These are phyloP conservation scores for Pelargonium citronellum DNA, from an alignment of 441 rosid species.

Conservation along the genomic window DNA sequence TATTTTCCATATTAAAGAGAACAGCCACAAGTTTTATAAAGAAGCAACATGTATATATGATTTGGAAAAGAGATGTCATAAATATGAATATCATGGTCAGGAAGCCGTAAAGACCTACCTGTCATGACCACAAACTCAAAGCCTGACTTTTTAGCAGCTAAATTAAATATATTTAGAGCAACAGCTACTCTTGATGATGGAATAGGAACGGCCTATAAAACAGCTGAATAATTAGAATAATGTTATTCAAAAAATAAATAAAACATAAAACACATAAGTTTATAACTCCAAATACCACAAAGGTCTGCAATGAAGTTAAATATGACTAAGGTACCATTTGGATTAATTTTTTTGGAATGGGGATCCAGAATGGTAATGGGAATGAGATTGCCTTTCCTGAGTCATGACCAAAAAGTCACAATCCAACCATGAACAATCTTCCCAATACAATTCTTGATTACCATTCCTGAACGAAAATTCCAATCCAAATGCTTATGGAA, in stretches of 20 bases:
- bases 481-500: no score
- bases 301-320: neutral
- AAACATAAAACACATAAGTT: neutral
- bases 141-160: conserved; percentile 82
- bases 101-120: conserved; percentile 41
- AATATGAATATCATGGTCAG: neutral
- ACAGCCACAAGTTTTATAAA: neutral
- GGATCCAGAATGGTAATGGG: no score
- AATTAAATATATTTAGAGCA: conserved; percentile 59
- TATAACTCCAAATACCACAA: neutral
- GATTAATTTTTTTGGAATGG: no score
- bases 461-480: no score
- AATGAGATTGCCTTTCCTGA: no score
- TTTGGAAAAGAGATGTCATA: neutral
- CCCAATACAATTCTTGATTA: no score
- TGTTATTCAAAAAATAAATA: neutral
- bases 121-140: conserved; percentile 54
- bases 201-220: conserved; percentile 60
- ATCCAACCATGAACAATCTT: no score
- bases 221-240: neutral
- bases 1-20: no score
- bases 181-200: conserved; percentile 62
- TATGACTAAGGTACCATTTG: no score
- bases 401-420: no score
- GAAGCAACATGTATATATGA: neutral